Base-by-base conservation (phyloP, 192 early-diverging fungal species). In the Oehlia diaphana region DNA sequence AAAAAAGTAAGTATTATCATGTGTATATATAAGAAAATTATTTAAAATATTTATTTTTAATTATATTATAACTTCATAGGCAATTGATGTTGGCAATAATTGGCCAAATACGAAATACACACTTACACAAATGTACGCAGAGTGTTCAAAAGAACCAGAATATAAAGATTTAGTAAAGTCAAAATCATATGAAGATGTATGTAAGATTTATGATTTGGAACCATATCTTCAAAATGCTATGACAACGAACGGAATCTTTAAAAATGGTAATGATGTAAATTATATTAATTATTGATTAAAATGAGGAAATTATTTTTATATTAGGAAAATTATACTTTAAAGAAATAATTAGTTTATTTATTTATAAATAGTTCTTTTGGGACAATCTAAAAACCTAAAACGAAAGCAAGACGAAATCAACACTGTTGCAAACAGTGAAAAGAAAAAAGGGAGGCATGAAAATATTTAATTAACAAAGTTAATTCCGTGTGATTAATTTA, bases 31-130 rank as follows among this genome's bases (percentile, higher is more conserved):
- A 42, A 5, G 37, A 37, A 42, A 42, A 42, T 42, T 42, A 42
- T 42, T 42, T 42, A 42, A 42, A 37, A 1, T 42, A 7, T 7
- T 39, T 39, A 42, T 42, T 42, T 42, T 42, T 42, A 42, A 9
- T 42, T 42, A 42, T 7, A 42, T 8, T 35, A 42, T 39, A 8
- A 61, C 4, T 68, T 76, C n/a, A 28, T 79, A 91, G 89, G 84
- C 92, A 39, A 82, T 96, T 31, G 82, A 86, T 35, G 87, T 89
- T 19, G 87, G 94, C 70, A 97, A 95, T 81, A 78, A 88, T 9
- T 95, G 88, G 82, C 83, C 90, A 64, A 98, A 97, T 87, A 91
- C 94, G 80, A 99, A 99, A 86, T 99, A 98, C 87, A 90, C 91
- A 2, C 74, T 97, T 33, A 81, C 98, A 88, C 91, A 94, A 73